Evolutionary conservation across 1,139 yeast genomes (phyloP).

Genomic region (Suhomyces choctaworum): DNA sequence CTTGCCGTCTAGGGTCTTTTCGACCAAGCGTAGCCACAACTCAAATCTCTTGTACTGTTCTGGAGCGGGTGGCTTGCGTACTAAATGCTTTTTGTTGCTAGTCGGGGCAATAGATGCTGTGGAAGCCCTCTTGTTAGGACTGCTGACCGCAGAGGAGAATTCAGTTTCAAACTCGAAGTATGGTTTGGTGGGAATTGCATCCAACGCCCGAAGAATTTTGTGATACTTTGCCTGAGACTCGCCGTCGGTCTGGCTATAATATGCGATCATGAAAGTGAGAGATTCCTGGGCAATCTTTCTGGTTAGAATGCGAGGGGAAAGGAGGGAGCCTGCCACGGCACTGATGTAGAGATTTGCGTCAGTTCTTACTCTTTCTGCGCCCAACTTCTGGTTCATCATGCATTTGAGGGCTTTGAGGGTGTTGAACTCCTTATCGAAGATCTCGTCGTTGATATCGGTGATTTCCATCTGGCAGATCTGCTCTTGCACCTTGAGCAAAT

Average conservation of each 20-base stretch:
- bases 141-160: not conserved
- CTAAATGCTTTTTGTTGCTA: slow-evolving; percentile 23
- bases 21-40: slow-evolving; percentile 79
- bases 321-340: slow-evolving; percentile 47
- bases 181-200: slow-evolving; percentile 58
- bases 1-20: slow-evolving; percentile 76
- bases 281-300: slow-evolving; percentile 83
- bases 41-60: slow-evolving; percentile 63
- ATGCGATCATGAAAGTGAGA: slow-evolving; percentile 49
- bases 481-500: slow-evolving; percentile 41
- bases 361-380: slow-evolving; percentile 44
- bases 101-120: slow-evolving; percentile 11
- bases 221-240: slow-evolving; percentile 53
- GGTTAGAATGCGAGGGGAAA: slow-evolving; percentile 67
- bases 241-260: slow-evolving; percentile 32
- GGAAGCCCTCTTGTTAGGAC: slow-evolving; percentile 14
- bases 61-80: slow-evolving; percentile 43
- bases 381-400: slow-evolving; percentile 49
- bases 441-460: slow-evolving; percentile 43
- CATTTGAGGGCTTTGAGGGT: slow-evolving; percentile 49
- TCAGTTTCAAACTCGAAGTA: slow-evolving; percentile 47
- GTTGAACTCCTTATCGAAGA: slow-evolving; percentile 50
- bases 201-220: slow-evolving; percentile 64
- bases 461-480: slow-evolving; percentile 35
- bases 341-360: slow-evolving; percentile 43